Percentiles rank a stretch among this genome's conserved stretches.
These are phyloP conservation scores for Amniculicola lignicola DNA, from an alignment of 495 filamentous ascomycete genomes.

Conservation along the genomic window DNA sequence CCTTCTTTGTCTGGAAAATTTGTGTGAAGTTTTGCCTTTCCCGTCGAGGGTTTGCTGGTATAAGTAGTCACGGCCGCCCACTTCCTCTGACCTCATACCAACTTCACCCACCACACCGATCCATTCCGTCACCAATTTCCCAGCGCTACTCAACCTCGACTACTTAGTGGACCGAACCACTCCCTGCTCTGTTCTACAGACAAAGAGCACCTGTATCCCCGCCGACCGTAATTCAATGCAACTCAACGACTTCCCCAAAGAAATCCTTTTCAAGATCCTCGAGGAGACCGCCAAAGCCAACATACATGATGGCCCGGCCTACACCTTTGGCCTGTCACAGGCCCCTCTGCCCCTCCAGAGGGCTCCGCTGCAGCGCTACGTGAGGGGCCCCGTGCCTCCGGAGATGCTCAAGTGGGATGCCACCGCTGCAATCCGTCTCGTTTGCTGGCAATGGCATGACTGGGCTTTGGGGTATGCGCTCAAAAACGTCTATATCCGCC, in stretches of 20 bases:
- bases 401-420: conserved; percentile 52
- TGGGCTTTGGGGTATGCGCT: conserved; percentile 52
- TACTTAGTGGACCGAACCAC: not conserved
- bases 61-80: conserved; percentile 7
- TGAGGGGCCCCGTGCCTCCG: conserved; percentile 48
- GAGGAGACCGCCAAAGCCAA: conserved; percentile 48
- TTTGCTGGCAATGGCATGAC: conserved; percentile 51
- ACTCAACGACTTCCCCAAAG: conserved; percentile 50
- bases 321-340: conserved; percentile 53
- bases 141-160: not conserved
- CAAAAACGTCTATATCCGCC: conserved; percentile 48
- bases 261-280: conserved; percentile 52
- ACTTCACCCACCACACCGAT: not conserved
- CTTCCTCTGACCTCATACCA: conserved; percentile 3
- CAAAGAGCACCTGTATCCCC: conserved; percentile 1
- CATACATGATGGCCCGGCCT: conserved; percentile 42
- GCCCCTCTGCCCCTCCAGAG: conserved; percentile 46
- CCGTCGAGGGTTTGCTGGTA: not conserved
- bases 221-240: conserved; percentile 35
- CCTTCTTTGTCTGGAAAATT: conserved; percentile 16
- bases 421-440: conserved; percentile 46
- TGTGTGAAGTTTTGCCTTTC: not conserved
- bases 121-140: not conserved
- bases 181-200: conserved; percentile 4
- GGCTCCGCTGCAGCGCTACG: conserved; percentile 45